phyloP scores from a whole-genome alignment of 331 rosid species.

The Pyrus hybrid region DNA sequence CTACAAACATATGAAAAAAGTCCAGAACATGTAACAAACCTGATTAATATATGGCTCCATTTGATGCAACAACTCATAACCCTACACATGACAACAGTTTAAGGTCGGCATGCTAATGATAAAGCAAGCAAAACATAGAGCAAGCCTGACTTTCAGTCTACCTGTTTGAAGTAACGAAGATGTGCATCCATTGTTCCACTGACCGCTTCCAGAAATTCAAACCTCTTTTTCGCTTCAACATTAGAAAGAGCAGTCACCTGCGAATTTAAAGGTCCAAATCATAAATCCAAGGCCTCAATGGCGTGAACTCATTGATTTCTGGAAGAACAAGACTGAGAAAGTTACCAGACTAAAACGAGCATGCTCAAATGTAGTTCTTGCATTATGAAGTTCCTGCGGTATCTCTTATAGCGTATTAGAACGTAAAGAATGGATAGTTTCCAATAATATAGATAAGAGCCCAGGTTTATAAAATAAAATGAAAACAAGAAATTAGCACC shows the following conservation, averaged over 20 bases:
- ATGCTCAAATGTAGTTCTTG: slow-evolving; percentile 93
- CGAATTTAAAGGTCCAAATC: slow-evolving; percentile 15
- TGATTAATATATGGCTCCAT: slow-evolving; percentile 99
- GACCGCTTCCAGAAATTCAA: slow-evolving; percentile 96
- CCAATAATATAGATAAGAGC: slow-evolving; percentile 7
- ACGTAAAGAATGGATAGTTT: slow-evolving; percentile 10
- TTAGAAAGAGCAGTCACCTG: slow-evolving; percentile 92
- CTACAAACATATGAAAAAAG: neutral
- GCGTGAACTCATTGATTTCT: slow-evolving; percentile 1
- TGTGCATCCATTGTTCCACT: slow-evolving; percentile 99
- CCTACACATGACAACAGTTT: slow-evolving; percentile 42
- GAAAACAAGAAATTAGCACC: neutral
- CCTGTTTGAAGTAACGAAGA: slow-evolving; percentile 99
- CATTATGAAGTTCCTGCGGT: slow-evolving; percentile 87
- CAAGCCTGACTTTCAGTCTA: slow-evolving; percentile 19
- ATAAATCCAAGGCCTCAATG: neutral
- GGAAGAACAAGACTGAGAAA: neutral
- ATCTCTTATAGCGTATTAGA: slow-evolving; percentile 25
- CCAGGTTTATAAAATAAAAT: neutral
- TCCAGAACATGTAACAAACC: slow-evolving; percentile 34
- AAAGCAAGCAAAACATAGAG: slow-evolving; percentile 1
- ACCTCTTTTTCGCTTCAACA: slow-evolving; percentile 97
- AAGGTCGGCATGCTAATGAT: slow-evolving; percentile 22
- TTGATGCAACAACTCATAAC: slow-evolving; percentile 94
- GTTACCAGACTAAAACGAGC: slow-evolving; percentile 88